Conservation (phyloP, 768 basidiomycete genomes). For the Rhodotorula kratochvilovae region DNA sequence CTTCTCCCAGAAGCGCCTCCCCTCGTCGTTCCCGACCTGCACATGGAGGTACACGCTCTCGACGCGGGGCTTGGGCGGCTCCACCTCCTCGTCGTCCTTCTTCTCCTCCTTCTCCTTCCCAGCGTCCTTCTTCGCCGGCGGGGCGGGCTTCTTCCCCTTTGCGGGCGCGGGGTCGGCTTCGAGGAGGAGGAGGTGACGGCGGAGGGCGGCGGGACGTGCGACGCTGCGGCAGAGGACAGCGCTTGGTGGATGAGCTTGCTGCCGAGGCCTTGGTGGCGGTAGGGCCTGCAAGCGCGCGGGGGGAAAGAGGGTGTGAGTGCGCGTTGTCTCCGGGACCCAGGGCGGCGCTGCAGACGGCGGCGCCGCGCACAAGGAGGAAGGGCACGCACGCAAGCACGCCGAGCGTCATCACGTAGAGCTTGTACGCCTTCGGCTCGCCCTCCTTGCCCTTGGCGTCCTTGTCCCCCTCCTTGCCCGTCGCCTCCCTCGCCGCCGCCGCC, state of each 20-base stretch:
- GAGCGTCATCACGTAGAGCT: slow-evolving; percentile 84
- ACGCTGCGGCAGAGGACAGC: slow-evolving; percentile 48
- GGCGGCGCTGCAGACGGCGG: too few relatives aligned
- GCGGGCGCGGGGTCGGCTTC: neutral
- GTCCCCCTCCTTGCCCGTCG: neutral
- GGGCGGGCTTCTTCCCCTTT: slow-evolving; percentile 27
- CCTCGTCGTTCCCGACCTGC: slow-evolving; percentile 71
- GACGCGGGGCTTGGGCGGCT: slow-evolving; percentile 26
- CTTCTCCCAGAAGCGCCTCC: slow-evolving; percentile 74
- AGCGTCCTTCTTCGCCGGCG: neutral
- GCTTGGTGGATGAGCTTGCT: slow-evolving; percentile 67
- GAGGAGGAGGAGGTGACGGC: neutral
- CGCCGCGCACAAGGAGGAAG: neutral
- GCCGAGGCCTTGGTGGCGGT: slow-evolving; percentile 72
- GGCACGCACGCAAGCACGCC: slow-evolving; percentile 67
- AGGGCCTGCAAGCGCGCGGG: slow-evolving; percentile 52
- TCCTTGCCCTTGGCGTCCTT: neutral
- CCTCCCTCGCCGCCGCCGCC: slow-evolving; percentile 47
- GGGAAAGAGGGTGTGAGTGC: neutral
- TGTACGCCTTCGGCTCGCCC: slow-evolving; percentile 7
- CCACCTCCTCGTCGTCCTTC: slow-evolving; percentile 7
- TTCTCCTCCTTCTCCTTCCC: slow-evolving; percentile 3
- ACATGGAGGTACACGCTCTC: slow-evolving; percentile 70
- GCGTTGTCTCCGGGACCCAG: neutral
- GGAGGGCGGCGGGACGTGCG: slow-evolving; percentile 12